Conservation (phyloP, 495 filamentous ascomycete genomes). For the Ramalina intermedia region DNA sequence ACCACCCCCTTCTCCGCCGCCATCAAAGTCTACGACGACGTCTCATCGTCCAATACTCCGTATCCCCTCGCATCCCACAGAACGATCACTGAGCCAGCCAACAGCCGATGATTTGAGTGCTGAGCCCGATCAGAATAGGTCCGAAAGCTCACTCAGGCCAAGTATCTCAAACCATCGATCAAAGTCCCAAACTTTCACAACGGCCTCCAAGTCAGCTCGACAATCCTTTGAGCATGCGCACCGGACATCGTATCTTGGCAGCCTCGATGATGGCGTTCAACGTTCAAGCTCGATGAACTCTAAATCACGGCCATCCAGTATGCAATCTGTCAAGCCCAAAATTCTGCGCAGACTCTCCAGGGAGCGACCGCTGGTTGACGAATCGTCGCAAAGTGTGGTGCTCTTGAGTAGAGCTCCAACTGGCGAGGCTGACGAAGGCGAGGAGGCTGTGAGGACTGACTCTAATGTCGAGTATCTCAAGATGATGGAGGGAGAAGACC, state of each 20-base stretch:
- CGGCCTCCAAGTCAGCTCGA: constrained; percentile 40
- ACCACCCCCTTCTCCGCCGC: constrained; percentile 45
- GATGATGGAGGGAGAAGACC: constrained; percentile 58
- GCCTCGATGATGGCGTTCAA: constrained; percentile 36
- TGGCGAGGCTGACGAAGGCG: constrained; percentile 28
- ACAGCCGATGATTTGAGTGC: constrained; percentile 22
- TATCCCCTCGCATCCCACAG: constrained; percentile 38
- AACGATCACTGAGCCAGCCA: constrained; percentile 40
- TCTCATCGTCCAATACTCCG: constrained; percentile 42
- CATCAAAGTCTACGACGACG: constrained; percentile 25
- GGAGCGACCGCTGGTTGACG: constrained; percentile 1
- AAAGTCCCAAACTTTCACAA: constrained; percentile 35
- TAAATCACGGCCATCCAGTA: constrained; percentile 54
- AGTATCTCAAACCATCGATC: constrained; percentile 32
- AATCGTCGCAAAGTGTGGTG: constrained; percentile 13
- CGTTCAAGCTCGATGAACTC: constrained; percentile 52
- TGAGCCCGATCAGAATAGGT: constrained; percentile 14
- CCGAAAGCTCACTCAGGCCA: constrained; percentile 18
- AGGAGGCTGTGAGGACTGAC: constrained; percentile 55
- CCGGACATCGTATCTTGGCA: constrained; percentile 31
- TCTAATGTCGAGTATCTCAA: constrained; percentile 83
- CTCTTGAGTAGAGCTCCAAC: constrained; percentile 20
- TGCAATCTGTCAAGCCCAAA: constrained; percentile 65
- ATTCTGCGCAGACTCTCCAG: constrained; percentile 24
- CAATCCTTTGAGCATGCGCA: constrained; percentile 50